Base-by-base conservation (phyloP, 2,329 filamentous ascomycete species). In the Colletotrichum abscissum region DNA sequence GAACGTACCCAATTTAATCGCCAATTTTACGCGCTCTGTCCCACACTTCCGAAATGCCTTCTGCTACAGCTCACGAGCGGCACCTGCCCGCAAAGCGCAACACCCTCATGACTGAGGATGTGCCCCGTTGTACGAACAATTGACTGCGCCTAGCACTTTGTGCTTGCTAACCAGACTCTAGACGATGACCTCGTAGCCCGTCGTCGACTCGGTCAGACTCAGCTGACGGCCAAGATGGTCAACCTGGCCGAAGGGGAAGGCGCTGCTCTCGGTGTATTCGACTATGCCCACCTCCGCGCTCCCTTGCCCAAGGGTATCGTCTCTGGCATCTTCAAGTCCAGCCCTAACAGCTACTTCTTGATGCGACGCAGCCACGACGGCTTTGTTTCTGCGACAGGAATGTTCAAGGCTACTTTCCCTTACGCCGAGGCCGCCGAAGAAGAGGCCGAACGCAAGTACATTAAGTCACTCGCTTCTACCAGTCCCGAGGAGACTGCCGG, bases 231-330 rank as follows among this genome's bases (percentile, higher is more conserved):
- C 65, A 97, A 95, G 85, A 92, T 95, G 79, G 91, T 92, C 42
- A 91, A 93, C 77, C 86, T 92, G n/a, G 91, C 92, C 82, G 92
- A 94, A 75, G 90, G 92, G 69, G 94, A 94, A 81, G 87, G 91
- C 59, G 88, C 92, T 76, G 92, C 93, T 77, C 87, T 97, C 74
- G 95, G 94, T 64, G 91, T 92, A 59, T 98, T 99, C 81, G 97
- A 98, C 84, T 99, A 99, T 83, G 96, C 95, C 76, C 97, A 99
- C 82, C 88, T 99, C 63, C 93, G 96, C 80, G 96, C 95, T 74
- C 96, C 97, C 16, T 86, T 99, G 59, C 97, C 97, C 63, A 97
- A 95, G 83, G 95, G 97, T 76, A 92, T 98, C 77, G 91, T 92
- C 33, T 98, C 95, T 6, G 97, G 97, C 80, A 97, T 99, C 79